phyloP scores from a whole-genome alignment of 1,284 basidiomycete genomes.

The Boletus sp. region DNA sequence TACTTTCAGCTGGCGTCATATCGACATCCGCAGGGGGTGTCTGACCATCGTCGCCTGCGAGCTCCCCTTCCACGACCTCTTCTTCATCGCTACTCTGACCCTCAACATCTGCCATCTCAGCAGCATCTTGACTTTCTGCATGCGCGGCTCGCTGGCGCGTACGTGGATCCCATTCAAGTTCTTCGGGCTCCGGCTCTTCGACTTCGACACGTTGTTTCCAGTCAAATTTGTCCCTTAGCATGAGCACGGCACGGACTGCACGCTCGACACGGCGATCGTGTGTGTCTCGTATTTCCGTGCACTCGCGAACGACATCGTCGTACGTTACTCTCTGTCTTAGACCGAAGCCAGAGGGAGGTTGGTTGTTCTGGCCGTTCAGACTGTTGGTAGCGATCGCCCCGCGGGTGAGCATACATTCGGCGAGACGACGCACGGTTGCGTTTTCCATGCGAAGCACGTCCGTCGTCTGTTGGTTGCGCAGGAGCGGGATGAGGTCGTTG shows the following conservation, averaged over 20 bases:
- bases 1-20: slow-evolving; percentile 17
- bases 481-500: slow-evolving; percentile 62
- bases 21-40: slow-evolving; percentile 28
- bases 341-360: slow-evolving; percentile 3
- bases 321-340: slow-evolving; percentile 22
- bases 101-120: slow-evolving; percentile 40
- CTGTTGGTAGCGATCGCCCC: slow-evolving; percentile 55
- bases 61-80: slow-evolving; percentile 34
- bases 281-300: slow-evolving; percentile 56
- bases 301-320: slow-evolving; percentile 59
- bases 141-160: slow-evolving; percentile 27
- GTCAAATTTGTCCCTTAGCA: slow-evolving; percentile 72
- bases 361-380: slow-evolving; percentile 21
- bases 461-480: slow-evolving; percentile 72
- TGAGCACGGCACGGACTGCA: slow-evolving; percentile 64
- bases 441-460: slow-evolving; percentile 67
- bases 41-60: slow-evolving; percentile 31
- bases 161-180: slow-evolving; percentile 62
- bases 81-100: slow-evolving; percentile 36
- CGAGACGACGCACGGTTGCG: slow-evolving; percentile 61
- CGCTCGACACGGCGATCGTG: slow-evolving; percentile 71
- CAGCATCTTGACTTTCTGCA: slow-evolving; percentile 24
- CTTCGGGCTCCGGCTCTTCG: slow-evolving; percentile 70
- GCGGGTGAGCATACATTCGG: slow-evolving; percentile 59
- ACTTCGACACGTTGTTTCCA: slow-evolving; percentile 72